Evolutionary conservation across 768 basidiomycete species (phyloP), one percentile per base, ranked within the genome.

Genomic region (Daedaleopsis sinensis): DNA sequence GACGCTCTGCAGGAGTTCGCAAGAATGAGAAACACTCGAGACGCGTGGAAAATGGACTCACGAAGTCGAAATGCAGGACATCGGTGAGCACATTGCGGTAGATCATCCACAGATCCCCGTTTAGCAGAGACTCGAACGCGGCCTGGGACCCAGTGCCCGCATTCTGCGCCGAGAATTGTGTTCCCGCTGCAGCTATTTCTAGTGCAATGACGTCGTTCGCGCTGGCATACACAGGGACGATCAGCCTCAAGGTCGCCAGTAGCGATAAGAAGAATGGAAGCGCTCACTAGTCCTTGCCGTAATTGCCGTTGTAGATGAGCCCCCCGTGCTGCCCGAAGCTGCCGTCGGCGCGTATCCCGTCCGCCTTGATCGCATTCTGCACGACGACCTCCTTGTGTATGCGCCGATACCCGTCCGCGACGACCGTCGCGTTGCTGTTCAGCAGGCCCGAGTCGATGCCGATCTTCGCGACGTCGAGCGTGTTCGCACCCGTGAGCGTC

Each of bases 61-160:
- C 88, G 68, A 88, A 84, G 67, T 91, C 89, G 87, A 87, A 91
- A 67, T 89, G 88, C 51, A 85, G 68, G n/a, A 84, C 79, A 4
- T 78, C 73, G 0, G 88, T 88, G 32, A 80, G 52, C 12, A 77
- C 71, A 67, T 91, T 90, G 12, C 75, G 74, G 67, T 82, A 87
- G 32, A 89, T 84, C 87, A 90, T 89, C 90, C 90, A 91, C 44
- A 77, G 75, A 60, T 84, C 77, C 0, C 84, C 89, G 37, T 83
- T 77, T 58, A 90, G 78, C 7, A 88, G 72, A 11, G 79, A 81
- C 13, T 78, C 80, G 51, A 90, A 81, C 0, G 87, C 87, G 27
- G 67, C 58, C 63, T 78, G 74, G 13, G 81, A 55, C 50, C 51
- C 56, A 9, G 57, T 66, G 27, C 48, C 65, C 15, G 68, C 70